Base-by-base conservation (phyloP, 306 rosid species). In the Trifolium repens region DNA sequence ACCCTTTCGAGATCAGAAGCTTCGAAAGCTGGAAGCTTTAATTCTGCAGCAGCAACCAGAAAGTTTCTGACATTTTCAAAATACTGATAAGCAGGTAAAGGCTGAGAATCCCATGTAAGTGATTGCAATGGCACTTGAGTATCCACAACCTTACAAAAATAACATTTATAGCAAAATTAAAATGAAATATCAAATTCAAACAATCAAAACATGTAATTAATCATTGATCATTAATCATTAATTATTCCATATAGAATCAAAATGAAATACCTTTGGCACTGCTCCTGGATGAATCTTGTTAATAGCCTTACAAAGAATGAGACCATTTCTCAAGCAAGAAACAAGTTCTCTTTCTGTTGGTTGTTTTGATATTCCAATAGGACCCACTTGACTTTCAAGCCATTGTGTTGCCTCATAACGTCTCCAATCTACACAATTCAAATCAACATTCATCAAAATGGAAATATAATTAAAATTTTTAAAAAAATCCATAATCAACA, bases 1-100 rank as follows among this genome's bases (percentile, higher is more conserved):
- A 94, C 98, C 91, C 91, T 86, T 80, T 91, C 98, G 11, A 94
- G 88, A 82, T 90, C 97, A 79, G 94, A 94, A 73, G 97, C 97
- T 78, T 94, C 96, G 80, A 94, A 94, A 64, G 96, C 90, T 46
- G 96, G 93, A 35, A 94, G 78, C 87, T 87, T 90, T 69, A 94
- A 83, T 74, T 90, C 88, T 71, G 84, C 87, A 0, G 83, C 87
- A 10, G 96, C 96, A 32, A 82, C 89, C 53, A 94, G 81, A 85
- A 94, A 94, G 68, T 94, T 94, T 14, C 98, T 85, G 11, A 94
- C 92, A 79, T 94, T 94, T 82, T 91, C 98, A 55, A 94, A 94
- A 80, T 94, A 92, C 82, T 94, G 98, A 81, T 89, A 94, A 22
- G 98, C 97, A 15, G 97, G 96, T 78, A 94, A 76, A 44, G 98